These are phyloP conservation scores for Fusarium pseudoanthophilum DNA, from an alignment of 2,329 filamentous ascomycete species.

Conservation along the genomic window DNA sequence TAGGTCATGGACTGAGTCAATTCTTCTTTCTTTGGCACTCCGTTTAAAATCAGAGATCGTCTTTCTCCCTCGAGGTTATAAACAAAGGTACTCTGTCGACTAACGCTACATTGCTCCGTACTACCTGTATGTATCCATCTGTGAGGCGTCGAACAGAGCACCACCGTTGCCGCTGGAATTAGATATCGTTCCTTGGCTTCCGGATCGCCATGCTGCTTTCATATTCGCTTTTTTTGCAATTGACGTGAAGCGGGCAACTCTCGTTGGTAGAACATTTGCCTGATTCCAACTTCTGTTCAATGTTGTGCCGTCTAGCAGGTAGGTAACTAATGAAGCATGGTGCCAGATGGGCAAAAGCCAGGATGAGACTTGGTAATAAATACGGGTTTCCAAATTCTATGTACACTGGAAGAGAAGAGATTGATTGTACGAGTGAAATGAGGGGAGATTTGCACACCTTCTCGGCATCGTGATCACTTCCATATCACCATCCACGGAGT, in stretches of 20 bases:
- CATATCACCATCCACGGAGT: neutral
- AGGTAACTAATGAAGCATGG: conserved; percentile 5
- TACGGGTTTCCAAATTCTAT: neutral
- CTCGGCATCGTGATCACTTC: neutral
- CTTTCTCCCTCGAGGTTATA: neutral
- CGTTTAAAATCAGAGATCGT: neutral
- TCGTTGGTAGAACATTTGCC: conserved; percentile 28
- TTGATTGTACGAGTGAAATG: neutral
- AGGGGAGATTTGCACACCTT: neutral
- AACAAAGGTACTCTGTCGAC: neutral
- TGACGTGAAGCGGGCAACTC: conserved; percentile 24
- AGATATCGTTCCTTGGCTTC: neutral
- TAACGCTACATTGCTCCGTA: neutral
- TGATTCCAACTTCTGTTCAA: conserved; percentile 3
- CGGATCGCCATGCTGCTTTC: neutral
- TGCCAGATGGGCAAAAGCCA: neutral
- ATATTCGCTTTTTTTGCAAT: neutral
- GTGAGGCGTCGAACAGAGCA: neutral
- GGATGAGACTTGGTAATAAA: neutral
- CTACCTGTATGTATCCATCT: neutral
- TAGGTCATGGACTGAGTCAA: neutral
- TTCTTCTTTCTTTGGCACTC: neutral
- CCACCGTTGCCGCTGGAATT: neutral
- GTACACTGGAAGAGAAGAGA: neutral
- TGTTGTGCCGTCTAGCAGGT: conserved; percentile 10